Base-by-base conservation (phyloP, 192 early-diverging fungal species). In the Backusella psychrophila region DNA sequence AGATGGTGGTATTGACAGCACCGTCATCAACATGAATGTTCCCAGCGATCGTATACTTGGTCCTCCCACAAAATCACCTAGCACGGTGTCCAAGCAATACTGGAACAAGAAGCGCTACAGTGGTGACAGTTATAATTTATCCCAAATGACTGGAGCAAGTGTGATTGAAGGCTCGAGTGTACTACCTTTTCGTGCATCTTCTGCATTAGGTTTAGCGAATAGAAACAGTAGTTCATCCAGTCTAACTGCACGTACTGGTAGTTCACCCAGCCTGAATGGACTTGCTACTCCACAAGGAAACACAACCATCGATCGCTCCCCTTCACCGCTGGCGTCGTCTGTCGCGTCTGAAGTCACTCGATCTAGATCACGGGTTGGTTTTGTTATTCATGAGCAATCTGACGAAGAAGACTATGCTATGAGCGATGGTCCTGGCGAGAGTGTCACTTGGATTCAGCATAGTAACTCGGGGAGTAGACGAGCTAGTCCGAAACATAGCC, bases 101-200 rank as follows among this genome's bases (percentile, higher is more conserved):
- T 82, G 81, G 81, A 68, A 29, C 21, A 82, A 82, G 52, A 82
- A 82, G 52, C 70, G 81, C n/a, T 82, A 79, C 38, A 82, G 81
- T 15, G 81, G 81, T 19, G 81, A 82, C 49, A 82, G 81, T 63
- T 31, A 76, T 67, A 78, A 73, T 33, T 8, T 52, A 17, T 35
- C 56, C 4, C 33, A 17, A 1, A 71, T 77, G 52, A 44, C 23
- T 5, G 11, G 33, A 8, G 74, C 67, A 4, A 34, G 66, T 26
- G 26, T 29, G 15, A 63, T 49, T 36, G 70, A 68, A 74, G 77
- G 63, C 41, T 74, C 72, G 31, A 59, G 67, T 63, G 73, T 67
- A 35, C 71, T 73, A 65, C 71, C 67, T 6, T 74, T 70, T 46
- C 74, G 76, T 23, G 33, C 76, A 33, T 69, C 80, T 19, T 72